Percentiles rank a stretch among this genome's conserved stretches.
phyloP scores from a whole-genome alignment of 345 rosid genomes.

The Cardamine chenopodiifolia region DNA sequence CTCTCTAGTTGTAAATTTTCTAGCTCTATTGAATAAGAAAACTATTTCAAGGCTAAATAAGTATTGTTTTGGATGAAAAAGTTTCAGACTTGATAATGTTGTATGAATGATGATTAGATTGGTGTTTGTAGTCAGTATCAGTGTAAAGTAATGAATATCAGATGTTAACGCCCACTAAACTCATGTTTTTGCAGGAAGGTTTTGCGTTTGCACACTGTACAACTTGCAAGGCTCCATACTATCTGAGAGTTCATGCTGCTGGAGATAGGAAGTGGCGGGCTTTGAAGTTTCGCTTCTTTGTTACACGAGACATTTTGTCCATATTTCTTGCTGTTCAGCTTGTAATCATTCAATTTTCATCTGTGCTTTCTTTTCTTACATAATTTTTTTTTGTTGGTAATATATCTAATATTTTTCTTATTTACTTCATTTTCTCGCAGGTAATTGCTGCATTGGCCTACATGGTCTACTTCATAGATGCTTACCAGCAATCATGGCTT shows the following conservation, averaged over 20 bases:
- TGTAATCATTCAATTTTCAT: slow-evolving; percentile 51
- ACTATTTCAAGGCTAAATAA: not conserved
- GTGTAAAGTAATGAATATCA: not conserved
- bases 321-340: slow-evolving; percentile 93
- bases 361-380: not conserved
- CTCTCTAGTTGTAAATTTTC: not conserved
- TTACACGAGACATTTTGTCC: slow-evolving; percentile 88
- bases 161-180: not conserved
- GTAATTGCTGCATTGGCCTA: slow-evolving; percentile 89
- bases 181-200: slow-evolving; percentile 70
- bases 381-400: slow-evolving; percentile 2
- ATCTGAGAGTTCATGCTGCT: slow-evolving; percentile 95
- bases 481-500: slow-evolving; percentile 78
- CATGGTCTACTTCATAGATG: slow-evolving; percentile 78
- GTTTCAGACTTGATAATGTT: slow-evolving; percentile 3
- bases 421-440: slow-evolving; percentile 47
- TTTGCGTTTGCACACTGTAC: slow-evolving; percentile 99
- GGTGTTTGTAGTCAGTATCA: not conserved
- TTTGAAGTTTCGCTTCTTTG: slow-evolving; percentile 95
- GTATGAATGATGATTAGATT: not conserved
- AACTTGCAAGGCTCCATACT: slow-evolving; percentile 97
- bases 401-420: not conserved
- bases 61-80: not conserved
- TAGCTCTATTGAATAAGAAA: not conserved
- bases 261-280: slow-evolving; percentile 98